A percentile compares a stretch with the other conserved stretches of the same genome.
Conservation (phyloP, 1,139 yeast species). For the Debaryomyces fabryi region DNA sequence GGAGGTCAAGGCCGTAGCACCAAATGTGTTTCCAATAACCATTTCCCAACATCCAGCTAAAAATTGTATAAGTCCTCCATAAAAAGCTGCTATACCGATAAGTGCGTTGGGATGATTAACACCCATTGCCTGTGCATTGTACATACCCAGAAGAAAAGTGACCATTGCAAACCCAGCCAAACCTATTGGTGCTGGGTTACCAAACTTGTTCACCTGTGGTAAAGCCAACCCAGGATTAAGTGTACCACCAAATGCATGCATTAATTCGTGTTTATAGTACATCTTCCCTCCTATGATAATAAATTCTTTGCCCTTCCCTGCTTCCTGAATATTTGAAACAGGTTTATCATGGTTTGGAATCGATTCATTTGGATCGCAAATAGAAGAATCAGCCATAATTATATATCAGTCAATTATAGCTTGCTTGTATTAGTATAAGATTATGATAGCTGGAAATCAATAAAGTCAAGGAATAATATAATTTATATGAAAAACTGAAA, state of each 20-base stretch:
- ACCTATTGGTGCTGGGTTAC: slow-evolving; percentile 67
- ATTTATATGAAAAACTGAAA: too few species aligned
- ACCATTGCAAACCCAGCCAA: slow-evolving; percentile 55
- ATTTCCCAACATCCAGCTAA: slow-evolving; percentile 59
- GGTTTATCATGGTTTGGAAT: not conserved
- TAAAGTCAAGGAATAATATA: not conserved
- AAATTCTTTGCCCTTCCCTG: slow-evolving; percentile 30
- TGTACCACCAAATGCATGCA: slow-evolving; percentile 36
- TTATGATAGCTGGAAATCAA: not conserved
- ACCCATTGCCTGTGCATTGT: slow-evolving; percentile 46
- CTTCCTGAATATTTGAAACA: slow-evolving; percentile 8
- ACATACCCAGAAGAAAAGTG: slow-evolving; percentile 51
- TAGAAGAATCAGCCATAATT: not conserved
- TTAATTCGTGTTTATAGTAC: slow-evolving; percentile 31
- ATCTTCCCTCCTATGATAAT: slow-evolving; percentile 28
- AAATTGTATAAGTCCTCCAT: slow-evolving; percentile 51
- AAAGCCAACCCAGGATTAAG: slow-evolving; percentile 44
- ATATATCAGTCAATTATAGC: not conserved
- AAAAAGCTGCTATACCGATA: slow-evolving; percentile 47
- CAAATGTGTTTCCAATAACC: slow-evolving; percentile 41
- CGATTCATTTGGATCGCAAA: not conserved
- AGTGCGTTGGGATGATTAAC: slow-evolving; percentile 36
- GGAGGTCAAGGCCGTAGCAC: slow-evolving; percentile 43
- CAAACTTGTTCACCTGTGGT: slow-evolving; percentile 40
- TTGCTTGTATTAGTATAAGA: too few species aligned